A percentile compares a stretch with the other conserved stretches of the same genome.
phyloP scores from a whole-genome alignment of 768 basidiomycete species.

The Suillus clintonianus region DNA sequence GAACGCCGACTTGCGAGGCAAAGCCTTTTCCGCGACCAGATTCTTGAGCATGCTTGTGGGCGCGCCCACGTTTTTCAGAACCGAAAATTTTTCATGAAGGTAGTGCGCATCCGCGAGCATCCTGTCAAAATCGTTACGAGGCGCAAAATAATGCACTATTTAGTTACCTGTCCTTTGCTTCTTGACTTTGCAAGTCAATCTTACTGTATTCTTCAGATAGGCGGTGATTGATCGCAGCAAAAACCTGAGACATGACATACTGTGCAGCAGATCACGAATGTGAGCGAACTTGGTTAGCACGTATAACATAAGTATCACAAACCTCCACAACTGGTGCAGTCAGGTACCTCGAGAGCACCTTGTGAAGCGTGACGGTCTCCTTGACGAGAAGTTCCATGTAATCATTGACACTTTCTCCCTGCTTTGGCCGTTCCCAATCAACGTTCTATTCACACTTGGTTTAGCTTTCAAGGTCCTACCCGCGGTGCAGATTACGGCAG shows the following conservation, averaged over 20 bases:
- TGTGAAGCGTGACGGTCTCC: slow-evolving; percentile 94
- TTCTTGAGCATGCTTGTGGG: slow-evolving; percentile 83
- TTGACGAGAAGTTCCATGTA: slow-evolving; percentile 94
- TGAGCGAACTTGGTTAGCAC: slow-evolving; percentile 12
- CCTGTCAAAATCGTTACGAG: slow-evolving; percentile 42
- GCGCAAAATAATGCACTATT: slow-evolving; percentile 11
- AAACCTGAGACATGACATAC: slow-evolving; percentile 94
- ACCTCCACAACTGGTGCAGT: slow-evolving; percentile 81
- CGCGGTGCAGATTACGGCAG: not conserved
- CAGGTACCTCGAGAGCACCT: slow-evolving; percentile 91
- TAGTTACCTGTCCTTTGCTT: slow-evolving; percentile 80
- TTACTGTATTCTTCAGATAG: slow-evolving; percentile 83
- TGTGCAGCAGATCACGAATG: slow-evolving; percentile 34
- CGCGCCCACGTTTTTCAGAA: slow-evolving; percentile 69
- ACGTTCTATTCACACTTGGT: slow-evolving; percentile 51
- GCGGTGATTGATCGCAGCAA: slow-evolving; percentile 89
- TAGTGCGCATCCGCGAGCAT: slow-evolving; percentile 79
- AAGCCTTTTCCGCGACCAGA: slow-evolving; percentile 78
- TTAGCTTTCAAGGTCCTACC: slow-evolving; percentile 4
- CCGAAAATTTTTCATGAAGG: slow-evolving; percentile 73
- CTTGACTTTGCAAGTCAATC: slow-evolving; percentile 79
- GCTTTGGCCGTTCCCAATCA: slow-evolving; percentile 71
- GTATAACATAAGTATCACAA: slow-evolving; percentile 15
- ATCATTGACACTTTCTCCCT: slow-evolving; percentile 68
- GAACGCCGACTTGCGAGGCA: slow-evolving; percentile 41